Conservation (phyloP, 345 rosid species). For the Euphorbia peplus region DNA sequence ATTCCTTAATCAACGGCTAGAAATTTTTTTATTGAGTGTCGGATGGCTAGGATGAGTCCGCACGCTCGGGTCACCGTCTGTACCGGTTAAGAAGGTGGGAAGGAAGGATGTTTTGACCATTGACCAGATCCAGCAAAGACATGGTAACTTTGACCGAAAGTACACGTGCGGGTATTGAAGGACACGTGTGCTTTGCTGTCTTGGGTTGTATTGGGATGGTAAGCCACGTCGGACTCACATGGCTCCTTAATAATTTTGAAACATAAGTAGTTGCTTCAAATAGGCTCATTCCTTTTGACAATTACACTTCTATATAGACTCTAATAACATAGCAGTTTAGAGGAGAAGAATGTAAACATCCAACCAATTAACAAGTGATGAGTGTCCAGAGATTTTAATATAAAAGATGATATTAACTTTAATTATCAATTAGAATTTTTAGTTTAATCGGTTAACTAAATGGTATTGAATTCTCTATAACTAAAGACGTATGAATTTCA, state of each 20-base stretch:
- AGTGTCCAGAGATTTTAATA: too few species aligned
- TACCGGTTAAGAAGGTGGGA: conserved; percentile 20
- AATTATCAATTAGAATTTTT: too few species aligned
- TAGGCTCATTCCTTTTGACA: not conserved
- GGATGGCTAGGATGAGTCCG: conserved; percentile 17
- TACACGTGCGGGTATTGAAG: conserved; percentile 42
- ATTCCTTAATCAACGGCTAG: conserved; percentile 21
- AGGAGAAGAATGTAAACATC: too few species aligned
- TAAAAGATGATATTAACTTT: too few species aligned
- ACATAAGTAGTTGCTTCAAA: not conserved
- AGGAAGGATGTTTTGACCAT: conserved; percentile 28
- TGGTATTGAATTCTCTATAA: too few species aligned
- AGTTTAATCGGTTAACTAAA: too few species aligned
- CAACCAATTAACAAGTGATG: too few species aligned
- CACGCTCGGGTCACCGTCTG: conserved; percentile 17
- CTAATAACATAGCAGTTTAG: too few species aligned
- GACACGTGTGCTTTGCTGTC: conserved; percentile 72
- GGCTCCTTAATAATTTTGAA: conserved; percentile 26
- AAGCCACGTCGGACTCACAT: conserved; percentile 59
- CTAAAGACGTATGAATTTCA: too few species aligned
- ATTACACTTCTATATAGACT: not conserved
- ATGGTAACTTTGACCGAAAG: conserved; percentile 37
- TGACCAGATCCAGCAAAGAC: conserved; percentile 42
- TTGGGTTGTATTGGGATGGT: conserved; percentile 26
- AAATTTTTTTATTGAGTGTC: conserved; percentile 7